Base-by-base conservation (phyloP, 2,329 filamentous ascomycete species). In the Hypoxylon sp. region DNA sequence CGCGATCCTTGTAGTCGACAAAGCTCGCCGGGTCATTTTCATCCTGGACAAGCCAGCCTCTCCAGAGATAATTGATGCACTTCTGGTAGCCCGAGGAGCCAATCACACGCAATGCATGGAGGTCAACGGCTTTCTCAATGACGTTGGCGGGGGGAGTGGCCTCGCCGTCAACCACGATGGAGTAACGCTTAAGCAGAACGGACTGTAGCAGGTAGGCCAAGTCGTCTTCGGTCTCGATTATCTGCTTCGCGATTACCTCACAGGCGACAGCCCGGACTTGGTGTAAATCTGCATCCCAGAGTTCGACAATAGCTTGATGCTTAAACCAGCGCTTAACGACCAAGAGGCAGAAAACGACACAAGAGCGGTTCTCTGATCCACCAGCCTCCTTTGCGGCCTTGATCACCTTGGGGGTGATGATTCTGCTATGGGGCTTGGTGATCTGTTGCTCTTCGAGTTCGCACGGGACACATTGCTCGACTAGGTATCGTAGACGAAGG, bases 31-130 rank as follows among this genome's bases (percentile, higher is more conserved):
- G 91, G 71, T 98, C 94, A 51, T 94, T 85, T 71, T 97, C 93
- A 69, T 97, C 93, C 76, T 99, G 95, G n/a, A 97, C 89, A 7
- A 98, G 83, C 95, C 95, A 99, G 20, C 95, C 95, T 65, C 89
- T 88, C 95, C 95, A 99, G 7, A 99, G 88, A 74, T 96, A 93
- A 65, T 85, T 87, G 72, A 98, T 93, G 75, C 94, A 98, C 79
- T 96, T 97, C 70, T 98, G 95, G 77, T 98, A 99, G 24, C 95
- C 94, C 0, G 92, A 93, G 0, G 91, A 94, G 2, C 93, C 93
- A 65, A 98, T 98, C 49, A 99, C 89, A 13, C 87, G 85, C 47
- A 98, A 82, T 1, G 94, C 93, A 75, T 99, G 95, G 24, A 98
- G 80, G 72, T 99, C 95, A 34, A 98, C 93, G 0, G 95, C 92